Percentiles rank a stretch among this genome's conserved stretches.
Evolutionary conservation across 1,284 basidiomycete species (phyloP).

Genomic region (Cerrena zonata): DNA sequence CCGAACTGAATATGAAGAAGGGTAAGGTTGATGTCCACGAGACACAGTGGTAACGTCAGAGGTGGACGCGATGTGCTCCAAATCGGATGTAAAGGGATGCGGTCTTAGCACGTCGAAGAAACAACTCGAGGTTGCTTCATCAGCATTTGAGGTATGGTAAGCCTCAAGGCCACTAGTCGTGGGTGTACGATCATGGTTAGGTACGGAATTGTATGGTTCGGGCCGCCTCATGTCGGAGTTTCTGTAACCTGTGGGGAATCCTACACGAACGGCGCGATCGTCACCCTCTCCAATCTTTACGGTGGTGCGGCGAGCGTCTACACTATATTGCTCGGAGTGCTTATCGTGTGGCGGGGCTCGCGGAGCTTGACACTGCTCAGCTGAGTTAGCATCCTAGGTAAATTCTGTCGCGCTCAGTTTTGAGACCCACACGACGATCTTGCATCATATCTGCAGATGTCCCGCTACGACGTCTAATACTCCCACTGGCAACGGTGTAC

Average conservation of each 20-base stretch:
- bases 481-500: neutral
- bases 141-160: neutral
- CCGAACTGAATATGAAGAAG: neutral
- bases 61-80: neutral
- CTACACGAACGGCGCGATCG: too few species aligned
- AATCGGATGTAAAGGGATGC: slow-evolving; percentile 14
- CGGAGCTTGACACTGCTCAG: neutral
- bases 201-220: slow-evolving; percentile 1
- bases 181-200: neutral
- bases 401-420: too few species aligned
- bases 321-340: neutral
- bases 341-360: neutral
- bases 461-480: too few species aligned
- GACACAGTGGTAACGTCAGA: neutral
- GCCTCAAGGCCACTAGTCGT: neutral
- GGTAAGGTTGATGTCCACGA: neutral
- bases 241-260: neutral
- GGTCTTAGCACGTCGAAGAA: slow-evolving; percentile 15
- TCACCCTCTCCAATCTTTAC: neutral
- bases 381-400: neutral
- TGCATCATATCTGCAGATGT: too few species aligned
- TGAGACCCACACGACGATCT: too few species aligned
- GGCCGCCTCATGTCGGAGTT: neutral
- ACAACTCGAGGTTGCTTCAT: slow-evolving; percentile 4
- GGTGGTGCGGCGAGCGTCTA: neutral